These are phyloP conservation scores for Jatropha curcas DNA, from an alignment of 345 rosid genomes.

Conservation along the genomic window DNA sequence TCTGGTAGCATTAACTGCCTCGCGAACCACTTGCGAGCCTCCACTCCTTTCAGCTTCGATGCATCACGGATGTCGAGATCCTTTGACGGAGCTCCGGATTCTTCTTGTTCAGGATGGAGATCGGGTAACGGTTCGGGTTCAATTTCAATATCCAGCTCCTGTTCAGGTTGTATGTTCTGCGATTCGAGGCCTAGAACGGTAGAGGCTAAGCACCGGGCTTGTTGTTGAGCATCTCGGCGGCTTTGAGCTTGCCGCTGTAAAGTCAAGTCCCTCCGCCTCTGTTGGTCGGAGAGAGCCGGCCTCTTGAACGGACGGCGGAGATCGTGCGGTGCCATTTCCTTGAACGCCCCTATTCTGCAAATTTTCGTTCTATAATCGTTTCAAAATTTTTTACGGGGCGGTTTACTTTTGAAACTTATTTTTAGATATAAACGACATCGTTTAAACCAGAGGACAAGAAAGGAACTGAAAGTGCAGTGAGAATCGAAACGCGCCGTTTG, in stretches of 20 bases:
- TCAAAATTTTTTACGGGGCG: background rate
- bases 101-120: conserved; percentile 27
- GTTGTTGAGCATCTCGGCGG: conserved; percentile 83
- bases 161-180: conserved; percentile 38
- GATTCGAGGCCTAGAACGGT: conserved; percentile 62
- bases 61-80: conserved; percentile 65
- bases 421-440: background rate
- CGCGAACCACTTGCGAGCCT: conserved; percentile 83
- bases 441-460: background rate
- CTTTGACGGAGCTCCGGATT: conserved; percentile 32
- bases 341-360: too few species aligned
- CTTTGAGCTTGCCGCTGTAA: conserved; percentile 72
- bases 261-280: conserved; percentile 77
- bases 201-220: conserved; percentile 78
- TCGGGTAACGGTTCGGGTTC: conserved; percentile 23
- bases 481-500: background rate
- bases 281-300: conserved; percentile 84
- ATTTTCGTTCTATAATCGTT: too few species aligned
- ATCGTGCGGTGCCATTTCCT: conserved; percentile 71
- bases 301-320: conserved; percentile 85
- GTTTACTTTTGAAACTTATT: too few species aligned
- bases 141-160: conserved; percentile 37
- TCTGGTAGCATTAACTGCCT: conserved; percentile 90
- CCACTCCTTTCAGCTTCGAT: conserved; percentile 69
- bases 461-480: background rate